Percentiles rank a stretch among this genome's conserved stretches.
Evolutionary conservation across 2,329 filamentous ascomycete species (phyloP).

Genomic region (Pseudocercospora cruenta): DNA sequence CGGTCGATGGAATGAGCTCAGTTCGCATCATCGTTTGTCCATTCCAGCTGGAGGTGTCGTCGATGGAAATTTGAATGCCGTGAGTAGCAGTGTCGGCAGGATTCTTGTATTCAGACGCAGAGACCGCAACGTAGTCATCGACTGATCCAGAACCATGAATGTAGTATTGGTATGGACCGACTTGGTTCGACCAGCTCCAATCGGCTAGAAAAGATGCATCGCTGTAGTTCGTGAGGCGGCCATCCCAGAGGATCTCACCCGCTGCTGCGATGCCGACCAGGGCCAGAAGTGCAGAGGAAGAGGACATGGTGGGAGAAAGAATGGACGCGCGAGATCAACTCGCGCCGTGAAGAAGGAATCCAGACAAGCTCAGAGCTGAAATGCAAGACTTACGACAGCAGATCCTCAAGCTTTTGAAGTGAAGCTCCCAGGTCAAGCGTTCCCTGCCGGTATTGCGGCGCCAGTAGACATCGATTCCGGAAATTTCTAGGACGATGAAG

Average conservation of each 20-base stretch:
- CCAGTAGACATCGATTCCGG: not conserved
- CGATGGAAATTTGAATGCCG: slow-evolving; percentile 71
- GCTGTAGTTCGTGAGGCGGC: slow-evolving; percentile 65
- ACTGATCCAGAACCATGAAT: slow-evolving; percentile 66
- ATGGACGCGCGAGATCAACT: slow-evolving; percentile 28
- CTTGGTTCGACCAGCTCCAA: slow-evolving; percentile 65
- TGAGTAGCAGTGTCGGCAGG: slow-evolving; percentile 65
- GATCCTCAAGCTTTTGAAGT: not conserved
- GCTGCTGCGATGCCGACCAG: slow-evolving; percentile 36
- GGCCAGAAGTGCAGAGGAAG: slow-evolving; percentile 28
- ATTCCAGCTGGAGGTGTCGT: slow-evolving; percentile 69
- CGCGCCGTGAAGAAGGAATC: slow-evolving; percentile 11
- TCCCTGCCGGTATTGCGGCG: not conserved
- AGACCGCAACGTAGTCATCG: slow-evolving; percentile 65
- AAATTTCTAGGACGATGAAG: not conserved
- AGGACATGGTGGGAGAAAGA: slow-evolving; percentile 25
- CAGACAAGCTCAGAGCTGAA: not conserved
- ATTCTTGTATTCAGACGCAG: slow-evolving; percentile 62
- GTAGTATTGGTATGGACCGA: slow-evolving; percentile 75
- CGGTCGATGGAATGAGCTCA: slow-evolving; percentile 73
- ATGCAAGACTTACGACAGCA: not conserved
- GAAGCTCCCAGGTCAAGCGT: not conserved
- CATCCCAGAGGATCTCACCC: slow-evolving; percentile 65
- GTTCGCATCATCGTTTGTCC: slow-evolving; percentile 73
- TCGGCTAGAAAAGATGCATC: slow-evolving; percentile 59